Percentiles rank a stretch among this genome's conserved stretches.
These are phyloP conservation scores for Neoascochyta sp. DNA, from an alignment of 2,329 filamentous ascomycete genomes.

Conservation along the genomic window DNA sequence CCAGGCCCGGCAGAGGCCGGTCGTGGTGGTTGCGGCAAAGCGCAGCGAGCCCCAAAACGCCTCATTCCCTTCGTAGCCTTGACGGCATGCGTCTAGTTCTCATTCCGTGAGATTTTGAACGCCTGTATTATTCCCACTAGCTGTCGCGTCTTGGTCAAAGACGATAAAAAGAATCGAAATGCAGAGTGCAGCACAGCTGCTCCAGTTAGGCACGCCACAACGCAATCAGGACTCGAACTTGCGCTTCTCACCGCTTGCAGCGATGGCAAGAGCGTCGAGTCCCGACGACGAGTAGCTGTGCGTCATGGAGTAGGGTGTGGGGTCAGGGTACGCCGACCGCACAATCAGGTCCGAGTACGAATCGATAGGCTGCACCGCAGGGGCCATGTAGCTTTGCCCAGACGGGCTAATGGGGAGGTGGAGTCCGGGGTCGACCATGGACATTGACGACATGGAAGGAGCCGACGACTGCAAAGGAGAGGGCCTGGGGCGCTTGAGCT, in stretches of 20 bases:
- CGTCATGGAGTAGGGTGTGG: conserved; percentile 21
- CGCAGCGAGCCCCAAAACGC: conserved; percentile 11
- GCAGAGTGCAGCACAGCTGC: no score
- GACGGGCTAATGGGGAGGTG: conserved; percentile 26
- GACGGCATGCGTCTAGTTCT: conserved; percentile 42
- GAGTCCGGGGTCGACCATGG: conserved; percentile 29
- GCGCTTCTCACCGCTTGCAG: conserved; percentile 38
- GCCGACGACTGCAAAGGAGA: conserved; percentile 29
- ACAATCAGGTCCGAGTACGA: conserved; percentile 13
- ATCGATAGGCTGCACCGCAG: conserved; percentile 27
- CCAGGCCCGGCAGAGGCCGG: no score
- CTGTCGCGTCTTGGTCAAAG: no score
- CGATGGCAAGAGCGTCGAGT: conserved; percentile 38
- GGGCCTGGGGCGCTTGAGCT: conserved; percentile 32
- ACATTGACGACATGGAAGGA: conserved; percentile 16
- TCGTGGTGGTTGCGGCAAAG: conserved; percentile 7
- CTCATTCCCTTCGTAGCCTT: conserved; percentile 34
- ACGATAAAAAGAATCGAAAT: no score
- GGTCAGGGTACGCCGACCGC: conserved; percentile 32
- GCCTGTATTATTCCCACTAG: conserved; percentile 10
- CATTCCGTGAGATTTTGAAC: conserved; percentile 20
- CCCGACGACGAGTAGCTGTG: conserved; percentile 31
- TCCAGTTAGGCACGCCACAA: no score
- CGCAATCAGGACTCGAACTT: conserved; percentile 27
- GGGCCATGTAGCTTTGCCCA: conserved; percentile 22